Base-by-base conservation (phyloP, 805 yeast species). In the Blastobotrys peoriensis region DNA sequence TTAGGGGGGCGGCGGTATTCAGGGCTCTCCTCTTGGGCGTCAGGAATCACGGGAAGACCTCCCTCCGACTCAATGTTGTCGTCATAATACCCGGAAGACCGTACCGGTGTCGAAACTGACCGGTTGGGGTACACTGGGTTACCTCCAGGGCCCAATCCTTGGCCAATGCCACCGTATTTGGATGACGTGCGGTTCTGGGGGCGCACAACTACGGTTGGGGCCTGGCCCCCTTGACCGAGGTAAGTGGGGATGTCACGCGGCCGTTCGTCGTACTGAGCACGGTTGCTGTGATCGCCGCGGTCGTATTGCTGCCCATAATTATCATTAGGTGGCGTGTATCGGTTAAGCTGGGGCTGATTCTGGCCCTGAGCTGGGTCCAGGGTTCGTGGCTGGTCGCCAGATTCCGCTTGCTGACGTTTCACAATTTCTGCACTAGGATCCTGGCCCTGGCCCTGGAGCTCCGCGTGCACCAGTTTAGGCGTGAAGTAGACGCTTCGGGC, bases 401-500 rank as follows among this genome's bases (percentile, higher is more conserved):
- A n/a, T n/a, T n/a, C n/a, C n/a, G n/a, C n/a, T n/a, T n/a, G n/a
- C n/a, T n/a, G n/a, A n/a, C n/a, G n/a, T n/a, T n/a, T n/a, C n/a
- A n/a, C n/a, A n/a, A n/a, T n/a, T 13, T 25, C 30, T 8, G 13
- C 13, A 8, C 10, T 8, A 25, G 10, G 30, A 25, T 25, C 13
- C 10, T 25, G 8, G 13, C 30, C 30, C 30, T 8, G 30, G 30
- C 10, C 30, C 30, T 25, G 30, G 10, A 41, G n/a, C 19, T 33
- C 35, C 10, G 34, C 36, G 13, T 18, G 20, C n/a, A 8, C 30
- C 13, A 43, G 25, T 6, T 21, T 41, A 3, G 56, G 56, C 2
- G 52, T 50, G 38, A 33, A 52, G 34, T 47, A 50, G 13, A 47
- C 45, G 35, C 48, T 47, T 36, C 42, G 40, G 16, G 34, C 40